A percentile compares a stretch with the other conserved stretches of the same genome.
phyloP scores from a whole-genome alignment of 2,329 filamentous ascomycete genomes.

The Neofusicoccum sp. region DNA sequence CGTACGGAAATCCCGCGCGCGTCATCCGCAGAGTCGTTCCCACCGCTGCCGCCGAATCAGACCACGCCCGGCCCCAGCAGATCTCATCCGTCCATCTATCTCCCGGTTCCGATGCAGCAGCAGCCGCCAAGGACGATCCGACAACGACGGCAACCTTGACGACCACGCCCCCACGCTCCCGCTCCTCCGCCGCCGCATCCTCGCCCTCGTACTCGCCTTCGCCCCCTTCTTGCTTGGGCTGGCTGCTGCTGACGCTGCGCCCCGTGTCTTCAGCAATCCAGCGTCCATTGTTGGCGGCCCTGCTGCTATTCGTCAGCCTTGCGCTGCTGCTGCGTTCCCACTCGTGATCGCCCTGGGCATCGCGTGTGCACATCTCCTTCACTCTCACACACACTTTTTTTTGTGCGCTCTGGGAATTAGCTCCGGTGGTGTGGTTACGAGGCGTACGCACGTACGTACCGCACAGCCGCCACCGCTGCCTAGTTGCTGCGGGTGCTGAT shows the following conservation, averaged over 20 bases:
- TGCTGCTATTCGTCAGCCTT: not conserved
- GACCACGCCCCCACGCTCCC: not conserved
- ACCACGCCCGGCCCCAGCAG: not conserved
- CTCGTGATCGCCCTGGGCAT: not conserved
- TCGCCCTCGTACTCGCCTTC: not conserved
- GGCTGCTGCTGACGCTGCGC: not conserved
- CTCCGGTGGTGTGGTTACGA: slow-evolving; percentile 1
- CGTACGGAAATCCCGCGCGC: slow-evolving; percentile 14
- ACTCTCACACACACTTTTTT: not conserved
- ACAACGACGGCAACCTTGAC: not conserved
- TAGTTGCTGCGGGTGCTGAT: not conserved
- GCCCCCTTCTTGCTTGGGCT: not conserved
- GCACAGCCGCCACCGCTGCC: slow-evolving; percentile 5
- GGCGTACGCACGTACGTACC: not conserved
- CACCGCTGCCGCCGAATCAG: slow-evolving; percentile 1
- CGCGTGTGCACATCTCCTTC: not conserved
- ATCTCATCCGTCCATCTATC: slow-evolving; percentile 10
- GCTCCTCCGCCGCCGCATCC: not conserved
- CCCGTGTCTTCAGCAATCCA: not conserved
- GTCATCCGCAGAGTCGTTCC: slow-evolving; percentile 1
- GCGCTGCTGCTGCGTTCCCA: not conserved
- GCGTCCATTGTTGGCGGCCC: not conserved
- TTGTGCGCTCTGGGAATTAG: not conserved
- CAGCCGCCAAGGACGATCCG: slow-evolving; percentile 1
- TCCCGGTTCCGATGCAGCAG: slow-evolving; percentile 9